phyloP scores from a whole-genome alignment of 768 basidiomycete species.

The Podaxis mareebaensis region DNA sequence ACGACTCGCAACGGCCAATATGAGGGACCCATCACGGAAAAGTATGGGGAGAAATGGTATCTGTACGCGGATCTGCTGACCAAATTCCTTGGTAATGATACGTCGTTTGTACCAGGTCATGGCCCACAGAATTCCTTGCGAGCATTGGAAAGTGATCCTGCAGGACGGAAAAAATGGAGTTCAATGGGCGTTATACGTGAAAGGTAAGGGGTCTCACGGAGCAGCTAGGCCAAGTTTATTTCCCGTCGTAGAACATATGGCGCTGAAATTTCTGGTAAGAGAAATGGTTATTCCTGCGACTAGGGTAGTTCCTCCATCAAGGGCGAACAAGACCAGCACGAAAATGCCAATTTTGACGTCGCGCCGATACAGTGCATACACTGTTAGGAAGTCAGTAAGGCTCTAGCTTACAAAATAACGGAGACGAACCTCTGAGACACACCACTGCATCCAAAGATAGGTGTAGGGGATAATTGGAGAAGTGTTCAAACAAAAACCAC shows the following conservation, averaged over 20 bases:
- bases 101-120: background rate
- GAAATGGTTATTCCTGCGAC: background rate
- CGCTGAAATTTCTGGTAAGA: background rate
- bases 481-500: conserved; percentile 4
- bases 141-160: background rate
- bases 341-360: background rate
- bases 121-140: background rate
- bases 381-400: background rate
- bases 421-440: conserved; percentile 3
- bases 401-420: background rate
- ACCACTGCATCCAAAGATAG: background rate
- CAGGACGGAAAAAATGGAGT: background rate
- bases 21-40: background rate
- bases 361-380: background rate
- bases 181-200: too few species aligned
- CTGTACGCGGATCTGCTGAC: background rate
- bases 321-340: background rate
- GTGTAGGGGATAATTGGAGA: background rate
- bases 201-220: background rate
- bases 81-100: background rate
- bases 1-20: background rate
- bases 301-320: background rate
- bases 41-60: background rate
- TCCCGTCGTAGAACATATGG: background rate
- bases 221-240: background rate